A percentile compares a stretch with the other conserved stretches of the same genome.
Evolutionary conservation across 2,329 filamentous ascomycete species (phyloP).

Genomic region (Fusarium odoratissimum): DNA sequence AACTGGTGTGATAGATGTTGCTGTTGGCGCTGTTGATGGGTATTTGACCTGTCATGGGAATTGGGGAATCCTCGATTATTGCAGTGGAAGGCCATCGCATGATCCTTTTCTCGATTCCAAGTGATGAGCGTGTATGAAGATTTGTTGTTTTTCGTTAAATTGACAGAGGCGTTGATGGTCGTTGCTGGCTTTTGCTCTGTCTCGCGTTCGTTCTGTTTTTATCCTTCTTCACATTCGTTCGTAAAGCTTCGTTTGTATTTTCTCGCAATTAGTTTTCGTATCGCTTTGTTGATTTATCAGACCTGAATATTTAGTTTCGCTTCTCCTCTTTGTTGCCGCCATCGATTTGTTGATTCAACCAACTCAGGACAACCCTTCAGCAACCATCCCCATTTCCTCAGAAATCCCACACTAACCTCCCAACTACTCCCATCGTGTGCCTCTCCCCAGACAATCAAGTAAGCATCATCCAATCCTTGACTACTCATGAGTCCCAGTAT

Average conservation of each 20-base stretch:
- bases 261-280: not conserved
- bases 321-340: slow-evolving; percentile 46
- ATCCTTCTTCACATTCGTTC: slow-evolving; percentile 12
- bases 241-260: not conserved
- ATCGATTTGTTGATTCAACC: slow-evolving; percentile 52
- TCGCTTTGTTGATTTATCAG: not conserved
- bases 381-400: slow-evolving; percentile 58
- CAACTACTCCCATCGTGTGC: slow-evolving; percentile 57
- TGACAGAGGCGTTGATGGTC: not conserved
- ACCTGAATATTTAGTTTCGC: slow-evolving; percentile 17
- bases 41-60: slow-evolving; percentile 22
- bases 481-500: slow-evolving; percentile 16
- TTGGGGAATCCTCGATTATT: slow-evolving; percentile 17
- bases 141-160: not conserved
- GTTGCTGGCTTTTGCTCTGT: not conserved
- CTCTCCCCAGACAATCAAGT: slow-evolving; percentile 62
- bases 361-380: slow-evolving; percentile 53
- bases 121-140: not conserved
- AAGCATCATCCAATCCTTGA: slow-evolving; percentile 14
- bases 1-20: slow-evolving; percentile 3
- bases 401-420: slow-evolving; percentile 60
- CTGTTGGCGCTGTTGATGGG: slow-evolving; percentile 25
- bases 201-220: not conserved
- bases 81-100: slow-evolving; percentile 14
- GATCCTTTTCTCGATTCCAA: not conserved